Base-by-base conservation (phyloP, 139 green algal genomes). In the Auxenochlorella pyrenoidosa region DNA sequence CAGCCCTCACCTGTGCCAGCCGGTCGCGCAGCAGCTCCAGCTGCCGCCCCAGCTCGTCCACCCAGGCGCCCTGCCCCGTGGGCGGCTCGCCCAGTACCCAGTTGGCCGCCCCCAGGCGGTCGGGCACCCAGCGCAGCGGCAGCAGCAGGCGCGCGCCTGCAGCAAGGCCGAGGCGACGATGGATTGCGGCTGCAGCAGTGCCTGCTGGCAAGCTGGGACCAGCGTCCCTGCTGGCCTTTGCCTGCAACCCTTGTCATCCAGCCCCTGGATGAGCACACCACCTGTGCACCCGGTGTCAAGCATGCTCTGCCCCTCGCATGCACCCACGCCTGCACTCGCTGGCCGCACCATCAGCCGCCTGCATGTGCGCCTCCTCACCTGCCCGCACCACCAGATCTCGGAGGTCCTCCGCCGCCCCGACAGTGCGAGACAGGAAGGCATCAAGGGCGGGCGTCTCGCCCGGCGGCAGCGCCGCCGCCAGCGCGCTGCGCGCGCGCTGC, bases 1-100 rank as follows among this genome's bases (percentile, higher is more conserved):
- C 59, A 68, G 2, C 28, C 30, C 28, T 47, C 51, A 90, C 83
- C 41, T 90, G 81, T 12, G 60, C 40, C 60, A 94, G 40, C 24
- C 87, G 47, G 34, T 92, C 90, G 13, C 38, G 54, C 54, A 94
- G 90, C 38, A 90, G 44, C n/a, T 79, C 41, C 28, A 90, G 83
- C 41, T 88, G 87, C 40, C 73, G 71, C 24, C 63, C 79, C 83
- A 93, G 60, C 68, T 93, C 86, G 41, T 89, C 85, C 60, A 92
- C 86, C 90, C 90, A 93, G 26, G 81, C 34, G 30, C 73, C 82
- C 36, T 87, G 77, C 58, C 65, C 28, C 0, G 70, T 75, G 66
- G 89, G 89, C 24, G 88, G 87, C 66, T 91, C 79, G 18, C 78
- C 30, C 34, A 90, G 59, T n/a, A 86, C 66, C 58, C 83, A 93